These are phyloP conservation scores for Tolypocladium nubicola DNA, from an alignment of 2,329 filamentous ascomycete species.

Conservation along the genomic window DNA sequence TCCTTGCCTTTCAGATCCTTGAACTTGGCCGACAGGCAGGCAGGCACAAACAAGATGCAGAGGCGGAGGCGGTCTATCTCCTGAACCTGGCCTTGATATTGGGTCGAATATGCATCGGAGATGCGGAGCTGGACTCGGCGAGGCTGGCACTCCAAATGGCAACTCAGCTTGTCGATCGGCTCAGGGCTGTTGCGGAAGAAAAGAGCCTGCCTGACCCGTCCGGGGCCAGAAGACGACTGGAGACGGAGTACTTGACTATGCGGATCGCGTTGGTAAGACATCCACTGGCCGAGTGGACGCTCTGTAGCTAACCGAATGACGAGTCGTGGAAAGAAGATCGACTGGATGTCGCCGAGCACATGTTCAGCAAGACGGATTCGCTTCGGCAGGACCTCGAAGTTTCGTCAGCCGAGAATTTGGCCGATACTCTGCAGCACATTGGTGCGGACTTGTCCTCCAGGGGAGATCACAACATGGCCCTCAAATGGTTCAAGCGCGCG, in stretches of 20 bases:
- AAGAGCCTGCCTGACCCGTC: neutral
- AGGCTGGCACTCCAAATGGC: constrained; percentile 53
- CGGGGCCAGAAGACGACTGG: constrained; percentile 21
- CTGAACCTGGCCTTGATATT: constrained; percentile 61
- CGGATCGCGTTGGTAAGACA: constrained; percentile 53
- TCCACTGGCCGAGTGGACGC: neutral
- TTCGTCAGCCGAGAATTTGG: constrained; percentile 46
- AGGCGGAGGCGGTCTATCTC: constrained; percentile 40
- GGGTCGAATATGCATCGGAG: constrained; percentile 38
- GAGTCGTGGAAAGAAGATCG: constrained; percentile 67
- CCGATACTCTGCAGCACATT: constrained; percentile 62
- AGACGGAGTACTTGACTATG: constrained; percentile 54
- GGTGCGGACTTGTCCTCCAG: constrained; percentile 48
- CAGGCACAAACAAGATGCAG: constrained; percentile 11
- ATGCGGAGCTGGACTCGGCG: constrained; percentile 44
- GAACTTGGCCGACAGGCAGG: constrained; percentile 38
- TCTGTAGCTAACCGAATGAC: constrained; percentile 7
- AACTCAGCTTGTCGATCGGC: constrained; percentile 36
- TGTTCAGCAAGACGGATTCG: constrained; percentile 53
- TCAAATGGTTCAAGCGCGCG: constrained; percentile 66
- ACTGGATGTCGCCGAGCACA: constrained; percentile 67
- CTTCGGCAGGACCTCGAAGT: constrained; percentile 30
- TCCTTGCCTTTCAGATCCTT: constrained; percentile 58
- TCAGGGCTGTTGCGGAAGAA: constrained; percentile 5
- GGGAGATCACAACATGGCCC: constrained; percentile 42